Base-by-base conservation (phyloP, 768 basidiomycete genomes). In the Coprinopsis cinerea region DNA sequence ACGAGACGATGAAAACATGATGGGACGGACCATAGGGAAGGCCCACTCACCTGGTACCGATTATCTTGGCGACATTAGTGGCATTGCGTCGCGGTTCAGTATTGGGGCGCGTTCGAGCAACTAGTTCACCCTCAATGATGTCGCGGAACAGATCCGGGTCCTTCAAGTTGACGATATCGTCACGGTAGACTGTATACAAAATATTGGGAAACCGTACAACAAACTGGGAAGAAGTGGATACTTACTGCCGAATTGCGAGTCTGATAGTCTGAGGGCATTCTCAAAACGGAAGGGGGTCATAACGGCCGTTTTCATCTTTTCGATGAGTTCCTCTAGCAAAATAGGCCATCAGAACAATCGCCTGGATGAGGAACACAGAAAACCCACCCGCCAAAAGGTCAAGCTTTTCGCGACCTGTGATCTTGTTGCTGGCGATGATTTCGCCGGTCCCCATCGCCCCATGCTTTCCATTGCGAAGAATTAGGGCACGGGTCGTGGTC, bases 381-480 rank as follows among this genome's bases (percentile, higher is more conserved):
- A 27, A 64, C 69, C 51, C 59, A 86, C 89, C 87, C 56, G 85
- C 85, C 25, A 90, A 67, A 22, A 90, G 73, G 62, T 88, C 86
- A 25, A 92, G 71, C 59, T 90, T 90, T 64, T 90, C 88, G 58
- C 85, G 75, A 1, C 89, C 89, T 43, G 75, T 81, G 54, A 88
- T 76, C 59, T 75, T 85, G 22, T 68, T 75, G 47, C 72, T 69
- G 40, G 77, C 64, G 41, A 82, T 62, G 39, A 88, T 17, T 64
- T 88, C 86, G 15, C 86, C 86, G 4, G 80, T 79, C 35, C 88
- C 87, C 47, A 74, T 74, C 24, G 84, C 73, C 11, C 85, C 88
- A 65, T 83, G 66, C 59, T 88, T 89, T 35, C 83, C 84, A 58
- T 88, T 85, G 54, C 88, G 78, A 54, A 90, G 65, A 48, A 88